Conservation (phyloP, 345 rosid genomes). For the Odontarrhena argentea region DNA sequence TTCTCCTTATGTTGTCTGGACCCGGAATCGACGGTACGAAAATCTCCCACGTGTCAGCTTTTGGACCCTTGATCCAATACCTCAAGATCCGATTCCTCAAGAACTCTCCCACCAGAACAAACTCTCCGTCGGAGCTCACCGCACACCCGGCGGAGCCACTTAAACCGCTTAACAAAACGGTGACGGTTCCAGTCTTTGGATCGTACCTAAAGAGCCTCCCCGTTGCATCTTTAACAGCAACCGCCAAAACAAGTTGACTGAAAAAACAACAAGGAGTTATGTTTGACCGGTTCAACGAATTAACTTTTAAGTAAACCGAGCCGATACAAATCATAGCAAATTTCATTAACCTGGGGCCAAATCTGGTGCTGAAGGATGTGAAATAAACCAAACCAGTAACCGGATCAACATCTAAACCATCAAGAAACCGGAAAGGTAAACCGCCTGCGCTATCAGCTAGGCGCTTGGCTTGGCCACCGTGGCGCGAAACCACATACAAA, state of each 20-base stretch:
- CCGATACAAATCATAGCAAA: background rate
- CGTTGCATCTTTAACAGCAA: constrained; percentile 35
- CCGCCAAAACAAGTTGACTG: constrained; percentile 38
- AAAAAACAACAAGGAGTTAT: background rate
- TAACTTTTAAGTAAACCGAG: background rate
- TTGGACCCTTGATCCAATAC: constrained; percentile 41
- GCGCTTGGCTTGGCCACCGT: constrained; percentile 44
- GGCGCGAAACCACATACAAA: constrained; percentile 37
- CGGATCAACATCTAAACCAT: constrained; percentile 47
- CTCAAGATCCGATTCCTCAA: constrained; percentile 32
- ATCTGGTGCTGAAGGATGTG: constrained; percentile 44
- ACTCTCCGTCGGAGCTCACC: constrained; percentile 38
- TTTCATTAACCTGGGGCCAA: constrained; percentile 32
- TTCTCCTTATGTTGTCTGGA: constrained; percentile 39
- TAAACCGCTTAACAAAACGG: constrained; percentile 36
- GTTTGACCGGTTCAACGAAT: background rate
- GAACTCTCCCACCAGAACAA: constrained; percentile 36
- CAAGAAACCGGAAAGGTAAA: constrained; percentile 37
- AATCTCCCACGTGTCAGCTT: constrained; percentile 35
- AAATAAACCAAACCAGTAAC: constrained; percentile 43
- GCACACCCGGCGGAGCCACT: constrained; percentile 41
- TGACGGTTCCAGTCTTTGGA: constrained; percentile 28
- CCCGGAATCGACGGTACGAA: constrained; percentile 33
- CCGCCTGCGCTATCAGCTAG: constrained; percentile 38
- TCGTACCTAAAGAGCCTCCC: constrained; percentile 40